Evolutionary conservation across 441 rosid genomes (phyloP).

Genomic region (Omphalea diandra): DNA sequence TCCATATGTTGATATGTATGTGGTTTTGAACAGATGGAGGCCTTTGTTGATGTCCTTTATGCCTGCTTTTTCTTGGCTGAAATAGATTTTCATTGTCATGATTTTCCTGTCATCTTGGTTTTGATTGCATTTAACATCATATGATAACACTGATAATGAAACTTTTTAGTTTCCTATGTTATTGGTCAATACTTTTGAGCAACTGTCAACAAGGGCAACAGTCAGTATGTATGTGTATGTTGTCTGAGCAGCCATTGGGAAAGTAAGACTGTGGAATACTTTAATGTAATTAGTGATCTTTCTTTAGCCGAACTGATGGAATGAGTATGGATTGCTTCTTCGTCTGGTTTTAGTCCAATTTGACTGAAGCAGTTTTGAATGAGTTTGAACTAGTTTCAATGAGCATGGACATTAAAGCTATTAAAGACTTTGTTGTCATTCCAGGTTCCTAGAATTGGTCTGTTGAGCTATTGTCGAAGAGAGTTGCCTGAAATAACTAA

Average conservation of each 20-base stretch:
- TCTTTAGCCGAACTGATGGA: no score
- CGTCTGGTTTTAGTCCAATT: neutral
- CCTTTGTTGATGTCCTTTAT: neutral
- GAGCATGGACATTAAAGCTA: neutral
- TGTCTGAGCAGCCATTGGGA: no score
- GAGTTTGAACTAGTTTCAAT: neutral
- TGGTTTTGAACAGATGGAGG: constrained; percentile 4
- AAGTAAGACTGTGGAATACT: no score
- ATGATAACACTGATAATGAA: neutral
- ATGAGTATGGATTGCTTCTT: no score
- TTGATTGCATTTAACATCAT: neutral
- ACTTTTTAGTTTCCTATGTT: neutral
- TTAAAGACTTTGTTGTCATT: neutral
- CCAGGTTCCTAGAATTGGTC: neutral
- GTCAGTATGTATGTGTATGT: neutral
- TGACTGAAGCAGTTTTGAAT: neutral
- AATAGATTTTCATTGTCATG: neutral
- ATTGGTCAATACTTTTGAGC: neutral
- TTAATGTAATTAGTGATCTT: no score
- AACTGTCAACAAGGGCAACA: neutral
- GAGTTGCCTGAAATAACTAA: neutral
- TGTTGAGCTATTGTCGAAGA: neutral
- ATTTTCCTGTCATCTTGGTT: neutral
- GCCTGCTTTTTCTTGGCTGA: neutral
- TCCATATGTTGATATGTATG: constrained; percentile 3